These are phyloP conservation scores for Neoascochyta sp. DNA, from an alignment of 2,329 filamentous ascomycete species.

Conservation along the genomic window DNA sequence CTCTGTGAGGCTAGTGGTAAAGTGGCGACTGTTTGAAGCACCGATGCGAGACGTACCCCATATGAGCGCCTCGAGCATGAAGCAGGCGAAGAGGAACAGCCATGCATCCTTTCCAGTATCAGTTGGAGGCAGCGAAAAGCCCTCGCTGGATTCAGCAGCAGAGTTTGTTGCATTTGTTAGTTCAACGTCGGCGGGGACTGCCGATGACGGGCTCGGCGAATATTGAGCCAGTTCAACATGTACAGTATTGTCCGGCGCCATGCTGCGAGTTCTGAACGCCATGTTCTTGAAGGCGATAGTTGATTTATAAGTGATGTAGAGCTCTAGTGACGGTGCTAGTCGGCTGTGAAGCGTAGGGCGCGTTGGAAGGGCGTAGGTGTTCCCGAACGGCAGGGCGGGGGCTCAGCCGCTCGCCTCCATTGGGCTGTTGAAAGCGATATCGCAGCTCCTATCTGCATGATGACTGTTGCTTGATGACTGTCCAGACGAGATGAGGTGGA, in stretches of 20 bases:
- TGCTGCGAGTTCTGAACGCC: too few relatives aligned
- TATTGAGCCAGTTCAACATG: slow-evolving; percentile 13
- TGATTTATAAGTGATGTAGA: slow-evolving; percentile 1
- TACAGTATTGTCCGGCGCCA: slow-evolving; percentile 15
- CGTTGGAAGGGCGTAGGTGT: not conserved
- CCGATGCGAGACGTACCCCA: slow-evolving; percentile 27
- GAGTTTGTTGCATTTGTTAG: slow-evolving; percentile 6
- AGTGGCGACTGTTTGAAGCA: too few relatives aligned
- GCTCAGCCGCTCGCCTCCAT: too few relatives aligned
- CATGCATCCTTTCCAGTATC: slow-evolving; percentile 31
- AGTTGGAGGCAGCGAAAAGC: slow-evolving; percentile 25
- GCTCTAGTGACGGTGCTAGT: slow-evolving; percentile 2
- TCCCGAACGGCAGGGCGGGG: too few relatives aligned
- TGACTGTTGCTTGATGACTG: too few relatives aligned
- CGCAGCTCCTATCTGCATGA: too few relatives aligned
- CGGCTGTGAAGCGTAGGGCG: slow-evolving; percentile 5
- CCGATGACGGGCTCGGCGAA: slow-evolving; percentile 9
- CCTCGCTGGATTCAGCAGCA: slow-evolving; percentile 18
- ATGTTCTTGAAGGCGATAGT: too few relatives aligned
- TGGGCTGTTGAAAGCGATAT: too few relatives aligned
- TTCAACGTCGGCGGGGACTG: slow-evolving; percentile 13
- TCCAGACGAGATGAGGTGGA: too few relatives aligned
- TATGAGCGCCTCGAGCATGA: slow-evolving; percentile 52
- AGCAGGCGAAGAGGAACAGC: slow-evolving; percentile 39
- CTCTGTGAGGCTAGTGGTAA: too few relatives aligned